Evolutionary conservation across 805 yeast genomes (phyloP), one percentile per base, ranked within the genome.

Genomic region (Kodamaea laetipori): DNA sequence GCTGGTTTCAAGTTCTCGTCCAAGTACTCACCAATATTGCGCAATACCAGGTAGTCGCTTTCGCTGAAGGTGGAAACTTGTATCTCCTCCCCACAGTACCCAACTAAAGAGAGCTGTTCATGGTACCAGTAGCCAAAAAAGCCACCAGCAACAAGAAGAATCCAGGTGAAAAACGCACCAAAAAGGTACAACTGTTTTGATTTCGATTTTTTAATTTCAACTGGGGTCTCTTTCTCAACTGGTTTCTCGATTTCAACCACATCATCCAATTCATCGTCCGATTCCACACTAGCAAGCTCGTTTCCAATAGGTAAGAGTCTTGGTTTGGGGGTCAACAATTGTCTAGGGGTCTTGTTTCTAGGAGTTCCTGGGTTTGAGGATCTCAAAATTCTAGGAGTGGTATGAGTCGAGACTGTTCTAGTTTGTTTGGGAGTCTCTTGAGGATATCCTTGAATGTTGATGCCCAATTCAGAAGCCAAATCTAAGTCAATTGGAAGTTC

Each of bases 41-140:
- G 51, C 19, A 78, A 46, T 23, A 65, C 63, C 4, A 59, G 52
- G 4, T 60, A 55, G 2, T 54, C 50, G 18, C 57, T 43, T 10
- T 50, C 37, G 1, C 69, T 67, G 39, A 77, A 63, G 4, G 76
- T 69, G 13, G 74, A 72, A 37, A 65, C 63, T 48, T 69, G 44
- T 10, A 80, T 66, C 53, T 82, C 86, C 25, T 72, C 64, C 0
- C 90, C 90, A 68, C 96, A 89, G 60, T 80, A 89, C 0, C 96
- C 96, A 32, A 80, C 72, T 25, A 77, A 64, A 10, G 76, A 53
- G 31, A 77, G 73, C 57, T 85, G 84, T 47, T 83, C 82, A 37
- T 86, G 67, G 62, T 82, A 84, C 84, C 87, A 80, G 41, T 75
- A 63, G 0, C 70, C 73, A 50, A 72, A 69, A 4, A 77, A 52